Conservation (phyloP, 345 rosid species). For the Litchi chinensis region DNA sequence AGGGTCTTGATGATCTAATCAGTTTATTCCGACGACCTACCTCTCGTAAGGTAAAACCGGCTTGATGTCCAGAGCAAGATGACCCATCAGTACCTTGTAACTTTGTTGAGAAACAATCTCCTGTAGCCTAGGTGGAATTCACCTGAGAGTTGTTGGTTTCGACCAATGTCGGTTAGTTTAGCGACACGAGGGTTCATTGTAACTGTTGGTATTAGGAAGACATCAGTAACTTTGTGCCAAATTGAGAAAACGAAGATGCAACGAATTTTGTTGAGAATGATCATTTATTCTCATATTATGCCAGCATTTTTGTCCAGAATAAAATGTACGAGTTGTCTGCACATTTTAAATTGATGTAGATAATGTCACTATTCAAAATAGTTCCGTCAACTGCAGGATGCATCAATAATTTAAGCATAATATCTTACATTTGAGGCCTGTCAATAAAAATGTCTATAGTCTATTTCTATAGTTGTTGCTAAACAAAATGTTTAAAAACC, state of each 20-base stretch:
- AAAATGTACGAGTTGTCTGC: background rate
- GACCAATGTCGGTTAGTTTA: slow-evolving; percentile 10
- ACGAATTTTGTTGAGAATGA: slow-evolving; percentile 25
- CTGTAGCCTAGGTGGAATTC: slow-evolving; percentile 23
- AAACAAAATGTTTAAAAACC: no score
- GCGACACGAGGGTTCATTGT: slow-evolving; percentile 16
- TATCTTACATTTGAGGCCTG: background rate
- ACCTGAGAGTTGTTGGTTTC: slow-evolving; percentile 20
- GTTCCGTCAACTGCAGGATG: background rate
- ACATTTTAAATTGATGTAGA: background rate
- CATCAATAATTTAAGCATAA: no score
- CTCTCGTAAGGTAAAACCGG: slow-evolving; percentile 80
- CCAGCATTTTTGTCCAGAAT: slow-evolving; percentile 8
- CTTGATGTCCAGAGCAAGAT: slow-evolving; percentile 34
- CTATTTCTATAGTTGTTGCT: no score
- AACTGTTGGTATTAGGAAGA: slow-evolving; percentile 26
- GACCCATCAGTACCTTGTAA: background rate
- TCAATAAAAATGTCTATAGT: no score
- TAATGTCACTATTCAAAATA: background rate
- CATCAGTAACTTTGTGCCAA: slow-evolving; percentile 16
- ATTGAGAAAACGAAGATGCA: slow-evolving; percentile 24
- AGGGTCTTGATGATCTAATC: slow-evolving; percentile 97
- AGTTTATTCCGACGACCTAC: slow-evolving; percentile 91
- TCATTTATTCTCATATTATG: background rate
- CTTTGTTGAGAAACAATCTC: slow-evolving; percentile 5